These are phyloP conservation scores for Solanum appendiculatum DNA, from an alignment of 257 asterid species.

Conservation along the genomic window DNA sequence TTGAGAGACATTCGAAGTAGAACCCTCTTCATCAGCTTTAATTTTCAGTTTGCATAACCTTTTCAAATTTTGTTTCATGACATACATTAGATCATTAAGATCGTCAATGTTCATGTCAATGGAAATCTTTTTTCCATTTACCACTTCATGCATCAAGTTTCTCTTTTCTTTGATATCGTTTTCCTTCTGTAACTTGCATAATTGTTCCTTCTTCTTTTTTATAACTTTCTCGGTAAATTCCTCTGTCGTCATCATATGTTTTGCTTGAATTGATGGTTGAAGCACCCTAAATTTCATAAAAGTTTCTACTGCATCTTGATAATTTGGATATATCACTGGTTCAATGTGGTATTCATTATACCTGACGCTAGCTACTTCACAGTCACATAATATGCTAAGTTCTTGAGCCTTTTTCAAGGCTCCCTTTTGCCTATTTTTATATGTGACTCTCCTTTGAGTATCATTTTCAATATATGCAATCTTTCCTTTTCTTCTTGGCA, in stretches of 20 bases:
- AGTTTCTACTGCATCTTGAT: not conserved
- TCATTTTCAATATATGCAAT: not conserved
- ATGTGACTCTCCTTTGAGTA: not conserved
- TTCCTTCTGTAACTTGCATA: not conserved
- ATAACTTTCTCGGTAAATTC: not conserved
- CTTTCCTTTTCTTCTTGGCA: slow-evolving; percentile 3
- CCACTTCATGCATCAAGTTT: not conserved
- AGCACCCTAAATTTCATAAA: not conserved
- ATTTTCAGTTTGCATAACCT: not conserved
- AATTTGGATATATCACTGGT: not conserved
- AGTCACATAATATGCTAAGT: slow-evolving; percentile 1
- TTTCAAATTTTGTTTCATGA: not conserved
- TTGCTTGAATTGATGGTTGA: not conserved
- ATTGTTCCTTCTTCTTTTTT: not conserved
- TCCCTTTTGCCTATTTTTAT: slow-evolving; percentile 1
- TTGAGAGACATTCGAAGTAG: not conserved
- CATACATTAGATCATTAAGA: not conserved
- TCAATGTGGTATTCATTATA: not conserved
- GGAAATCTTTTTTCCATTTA: not conserved
- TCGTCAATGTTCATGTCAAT: not conserved
- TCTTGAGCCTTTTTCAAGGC: slow-evolving; percentile 1
- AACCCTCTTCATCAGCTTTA: not conserved
- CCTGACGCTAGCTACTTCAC: not conserved
- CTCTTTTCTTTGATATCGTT: not conserved
- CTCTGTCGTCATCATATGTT: not conserved